These are phyloP conservation scores for Colletotrichum sidae DNA, from an alignment of 2,329 filamentous ascomycete species.

Conservation along the genomic window DNA sequence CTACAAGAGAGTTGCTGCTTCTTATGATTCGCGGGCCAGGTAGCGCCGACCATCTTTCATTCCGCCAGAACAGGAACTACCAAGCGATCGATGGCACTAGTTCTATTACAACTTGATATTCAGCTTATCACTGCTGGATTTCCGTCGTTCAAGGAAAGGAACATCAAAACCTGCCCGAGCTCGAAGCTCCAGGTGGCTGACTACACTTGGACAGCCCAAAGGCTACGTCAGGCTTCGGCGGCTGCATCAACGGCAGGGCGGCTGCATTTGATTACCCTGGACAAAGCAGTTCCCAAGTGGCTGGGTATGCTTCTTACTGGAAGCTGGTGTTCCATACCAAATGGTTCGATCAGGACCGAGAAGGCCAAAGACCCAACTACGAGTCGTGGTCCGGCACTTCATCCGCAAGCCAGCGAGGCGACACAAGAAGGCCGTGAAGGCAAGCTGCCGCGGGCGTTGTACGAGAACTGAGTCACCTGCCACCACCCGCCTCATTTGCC, in stretches of 20 bases:
- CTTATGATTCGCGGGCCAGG: neutral
- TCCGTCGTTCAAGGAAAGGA: too few relatives aligned
- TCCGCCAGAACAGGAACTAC: too few relatives aligned
- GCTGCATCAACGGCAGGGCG: slow-evolving; percentile 28
- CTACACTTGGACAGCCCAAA: too few relatives aligned
- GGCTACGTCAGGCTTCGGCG: neutral
- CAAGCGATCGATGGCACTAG: neutral
- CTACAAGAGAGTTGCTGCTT: neutral
- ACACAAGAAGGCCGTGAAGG: neutral
- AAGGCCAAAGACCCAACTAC: neutral
- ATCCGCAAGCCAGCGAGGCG: neutral
- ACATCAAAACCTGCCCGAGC: too few relatives aligned
- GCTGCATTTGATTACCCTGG: slow-evolving; percentile 29
- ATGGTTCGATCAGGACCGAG: slow-evolving; percentile 14
- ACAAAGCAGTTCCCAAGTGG: slow-evolving; percentile 18
- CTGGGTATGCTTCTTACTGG: slow-evolving; percentile 34
- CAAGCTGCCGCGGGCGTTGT: slow-evolving; percentile 19
- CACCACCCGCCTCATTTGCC: slow-evolving; percentile 1
- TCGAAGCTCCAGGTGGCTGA: too few relatives aligned
- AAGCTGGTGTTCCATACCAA: slow-evolving; percentile 5
- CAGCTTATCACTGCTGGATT: too few relatives aligned
- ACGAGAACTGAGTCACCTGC: slow-evolving; percentile 17
- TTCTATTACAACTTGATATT: too few relatives aligned
- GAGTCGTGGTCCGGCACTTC: slow-evolving; percentile 5
- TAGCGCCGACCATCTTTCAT: too few relatives aligned